Conservation (phyloP, 2,329 filamentous ascomycete genomes). For the Monilinia fructicola region DNA sequence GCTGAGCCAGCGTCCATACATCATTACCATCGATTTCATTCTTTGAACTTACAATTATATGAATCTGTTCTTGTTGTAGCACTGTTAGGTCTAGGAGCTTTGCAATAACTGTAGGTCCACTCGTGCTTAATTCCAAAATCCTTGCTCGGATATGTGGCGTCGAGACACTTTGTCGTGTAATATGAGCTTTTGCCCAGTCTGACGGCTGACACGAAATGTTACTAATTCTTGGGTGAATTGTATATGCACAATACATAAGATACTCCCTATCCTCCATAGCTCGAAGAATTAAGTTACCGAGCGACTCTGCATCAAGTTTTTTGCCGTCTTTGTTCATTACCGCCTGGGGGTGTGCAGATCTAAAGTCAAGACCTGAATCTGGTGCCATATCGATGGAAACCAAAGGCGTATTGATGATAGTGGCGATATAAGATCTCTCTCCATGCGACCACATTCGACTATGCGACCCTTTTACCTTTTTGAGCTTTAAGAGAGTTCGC, state of each 20-base stretch:
- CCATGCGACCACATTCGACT: neutral
- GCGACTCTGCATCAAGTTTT: neutral
- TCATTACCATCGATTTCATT: neutral
- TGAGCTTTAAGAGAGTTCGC: neutral
- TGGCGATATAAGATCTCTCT: neutral
- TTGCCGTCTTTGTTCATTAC: neutral
- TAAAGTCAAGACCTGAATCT: neutral
- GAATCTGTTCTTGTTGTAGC: conserved; percentile 6
- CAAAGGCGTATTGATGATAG: neutral
- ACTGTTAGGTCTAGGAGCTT: neutral
- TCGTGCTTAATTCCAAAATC: neutral
- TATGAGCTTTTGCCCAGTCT: conserved; percentile 7
- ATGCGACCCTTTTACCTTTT: neutral
- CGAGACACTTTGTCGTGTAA: neutral
- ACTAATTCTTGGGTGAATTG: neutral
- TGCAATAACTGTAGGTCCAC: neutral
- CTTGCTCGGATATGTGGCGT: neutral
- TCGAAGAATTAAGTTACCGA: neutral
- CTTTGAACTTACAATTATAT: neutral
- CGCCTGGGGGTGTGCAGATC: neutral
- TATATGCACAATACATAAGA: neutral
- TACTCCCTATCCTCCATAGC: too few relatives aligned
- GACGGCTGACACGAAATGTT: too few relatives aligned
- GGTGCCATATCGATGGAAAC: too few relatives aligned
- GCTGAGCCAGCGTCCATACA: conserved; percentile 10